Percentiles rank a stretch among this genome's conserved stretches.
phyloP scores from a whole-genome alignment of 176 grass and related monocot genomes.

The Cymbopogon citratus region DNA sequence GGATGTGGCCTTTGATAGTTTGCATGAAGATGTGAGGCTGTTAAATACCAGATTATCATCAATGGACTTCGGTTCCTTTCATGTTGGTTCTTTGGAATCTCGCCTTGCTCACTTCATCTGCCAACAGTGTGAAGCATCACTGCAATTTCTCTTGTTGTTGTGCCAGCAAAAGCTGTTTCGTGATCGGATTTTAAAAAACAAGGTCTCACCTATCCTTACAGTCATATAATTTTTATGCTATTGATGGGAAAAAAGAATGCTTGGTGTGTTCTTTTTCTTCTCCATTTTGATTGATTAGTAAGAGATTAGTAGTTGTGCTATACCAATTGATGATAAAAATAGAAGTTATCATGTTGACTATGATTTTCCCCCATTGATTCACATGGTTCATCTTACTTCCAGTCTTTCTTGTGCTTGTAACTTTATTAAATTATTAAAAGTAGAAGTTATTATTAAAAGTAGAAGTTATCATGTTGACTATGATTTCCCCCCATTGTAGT shows the following conservation, averaged over 20 bases:
- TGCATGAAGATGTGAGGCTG: constrained; percentile 80
- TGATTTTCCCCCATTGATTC: not conserved
- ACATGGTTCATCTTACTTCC: not conserved
- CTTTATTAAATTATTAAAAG: not conserved
- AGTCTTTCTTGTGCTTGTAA: constrained; percentile 4
- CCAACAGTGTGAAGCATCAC: constrained; percentile 82
- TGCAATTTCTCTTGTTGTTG: constrained; percentile 88
- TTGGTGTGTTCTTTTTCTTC: not conserved
- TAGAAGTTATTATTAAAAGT: not conserved
- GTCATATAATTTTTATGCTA: not conserved
- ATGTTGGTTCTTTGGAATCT: constrained; percentile 34
- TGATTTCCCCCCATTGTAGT: not conserved
- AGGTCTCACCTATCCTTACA: constrained; percentile 44
- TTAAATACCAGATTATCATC: constrained; percentile 47
- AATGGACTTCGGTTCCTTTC: constrained; percentile 31
- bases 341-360: not conserved
- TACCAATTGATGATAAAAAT: not conserved
- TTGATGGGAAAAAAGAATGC: not conserved
- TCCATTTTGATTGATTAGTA: not conserved
- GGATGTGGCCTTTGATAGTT: constrained; percentile 82
- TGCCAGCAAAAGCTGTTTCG: constrained; percentile 89
- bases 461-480: not conserved
- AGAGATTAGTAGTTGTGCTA: not conserved
- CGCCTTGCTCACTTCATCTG: constrained; percentile 62
- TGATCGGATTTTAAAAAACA: constrained; percentile 82